Evolutionary conservation across 2,329 filamentous ascomycete species (phyloP), one percentile per base, ranked within the genome.

Genomic region (Aspergillus spinulosporus): DNA sequence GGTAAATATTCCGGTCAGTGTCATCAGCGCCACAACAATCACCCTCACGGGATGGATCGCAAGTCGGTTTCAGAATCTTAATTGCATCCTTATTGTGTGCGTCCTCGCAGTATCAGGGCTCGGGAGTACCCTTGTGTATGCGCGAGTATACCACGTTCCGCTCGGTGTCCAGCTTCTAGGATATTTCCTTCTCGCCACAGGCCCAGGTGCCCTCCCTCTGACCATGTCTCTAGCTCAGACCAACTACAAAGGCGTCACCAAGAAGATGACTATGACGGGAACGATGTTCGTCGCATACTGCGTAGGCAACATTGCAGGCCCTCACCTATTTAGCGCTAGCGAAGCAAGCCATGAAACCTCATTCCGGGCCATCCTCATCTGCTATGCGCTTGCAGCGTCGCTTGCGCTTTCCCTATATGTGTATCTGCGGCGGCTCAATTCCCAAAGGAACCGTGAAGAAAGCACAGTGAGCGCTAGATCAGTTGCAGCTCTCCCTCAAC

Each of bases 221-320:
- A 76, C 77, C 8, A 76, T 85, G 69, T 78, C 82, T 0, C 76
- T 85, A 0, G 78, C 84, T 3, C 80, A 82, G 64, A 75, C 80
- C 12, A 84, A 85, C 64, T 82, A 79, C 61, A 76, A 78, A 9
- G 82, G 82, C 12, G 79, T 83, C 15, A 83, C 82, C 32, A 85
- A 85, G 73, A 85, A 84, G 68, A 82, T 83, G 76, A 83, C 82
- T 5, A 79, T 84, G 54, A 84, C 80, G 1, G 80, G 80, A 0
- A 62, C 84, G 62, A 67, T 84, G 3, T 84, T 85, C 59, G 64
- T 84, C 8, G 78, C 78, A 2, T 85, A 84, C 61, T 84, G 82
- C 52, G 68, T 75, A 1, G 82, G 82, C 1, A 85, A 84, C 57
- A 83, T 85, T 45, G 72, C 75, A 1, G 82, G 82, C 0, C 82